Conservation (phyloP, 805 yeast species). For the Wickerhamiella kurtzmanii region DNA sequence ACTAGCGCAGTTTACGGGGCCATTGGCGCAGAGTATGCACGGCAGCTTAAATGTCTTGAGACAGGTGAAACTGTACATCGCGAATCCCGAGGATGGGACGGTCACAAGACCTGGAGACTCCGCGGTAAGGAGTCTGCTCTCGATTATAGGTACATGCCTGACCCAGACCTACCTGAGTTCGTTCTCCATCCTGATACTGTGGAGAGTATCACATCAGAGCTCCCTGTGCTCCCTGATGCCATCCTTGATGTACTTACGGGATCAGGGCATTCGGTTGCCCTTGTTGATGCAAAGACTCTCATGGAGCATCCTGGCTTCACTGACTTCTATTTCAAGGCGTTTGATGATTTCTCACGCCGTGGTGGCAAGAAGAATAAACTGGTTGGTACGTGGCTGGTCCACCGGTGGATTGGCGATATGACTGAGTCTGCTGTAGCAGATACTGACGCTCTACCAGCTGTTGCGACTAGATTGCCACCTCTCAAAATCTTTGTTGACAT, state of each 20-base stretch:
- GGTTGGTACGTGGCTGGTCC: conserved; percentile 69
- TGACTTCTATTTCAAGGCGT: conserved; percentile 29
- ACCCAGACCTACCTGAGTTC: conserved; percentile 67
- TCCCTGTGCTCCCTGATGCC: conserved; percentile 51
- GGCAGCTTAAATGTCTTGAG: conserved; percentile 47
- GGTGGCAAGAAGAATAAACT: conserved; percentile 25
- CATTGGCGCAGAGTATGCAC: conserved; percentile 48
- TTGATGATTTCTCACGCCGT: conserved; percentile 19
- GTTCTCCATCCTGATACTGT: conserved; percentile 33
- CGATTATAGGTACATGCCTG: conserved; percentile 91
- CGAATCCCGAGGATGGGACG: conserved; percentile 93
- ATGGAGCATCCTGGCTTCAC: conserved; percentile 33
- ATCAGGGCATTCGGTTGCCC: conserved; percentile 41
- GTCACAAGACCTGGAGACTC: conserved; percentile 47
- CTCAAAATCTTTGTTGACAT: conserved; percentile 40
- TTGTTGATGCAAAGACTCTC: conserved; percentile 65
- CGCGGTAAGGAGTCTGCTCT: conserved; percentile 69
- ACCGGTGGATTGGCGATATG: conserved; percentile 68
- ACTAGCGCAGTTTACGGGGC: conserved; percentile 71
- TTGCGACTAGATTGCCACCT: conserved; percentile 18
- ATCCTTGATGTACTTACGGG: conserved; percentile 34
- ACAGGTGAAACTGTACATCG: conserved; percentile 26
- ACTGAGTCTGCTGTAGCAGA: background rate
- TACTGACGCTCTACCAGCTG: conserved; percentile 22
- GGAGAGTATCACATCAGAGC: conserved; percentile 27